These are phyloP conservation scores for Taphrina betulina DNA, from an alignment of 1,139 yeast genomes.

Conservation along the genomic window DNA sequence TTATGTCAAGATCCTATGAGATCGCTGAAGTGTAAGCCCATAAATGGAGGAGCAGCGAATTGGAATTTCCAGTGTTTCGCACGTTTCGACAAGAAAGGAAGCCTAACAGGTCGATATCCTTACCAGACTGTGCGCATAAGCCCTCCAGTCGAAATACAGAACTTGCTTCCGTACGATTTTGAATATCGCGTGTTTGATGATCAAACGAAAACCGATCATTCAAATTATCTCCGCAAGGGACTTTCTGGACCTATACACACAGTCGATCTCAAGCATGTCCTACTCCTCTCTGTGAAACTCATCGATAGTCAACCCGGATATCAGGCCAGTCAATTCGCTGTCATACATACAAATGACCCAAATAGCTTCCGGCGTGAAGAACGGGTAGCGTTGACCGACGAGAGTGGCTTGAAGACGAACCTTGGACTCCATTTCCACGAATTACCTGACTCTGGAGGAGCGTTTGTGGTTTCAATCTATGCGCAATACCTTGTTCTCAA, in stretches of 20 bases:
- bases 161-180: constrained; percentile 78
- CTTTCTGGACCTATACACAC: constrained; percentile 72
- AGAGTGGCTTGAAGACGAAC: constrained; percentile 66
- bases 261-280: constrained; percentile 67
- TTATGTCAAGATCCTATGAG: constrained; percentile 51
- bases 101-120: constrained; percentile 58
- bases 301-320: constrained; percentile 50
- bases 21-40: constrained; percentile 62
- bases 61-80: constrained; percentile 78
- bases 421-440: constrained; percentile 62
- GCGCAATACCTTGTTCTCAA: constrained; percentile 83
- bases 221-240: constrained; percentile 62
- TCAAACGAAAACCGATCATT: constrained; percentile 68
- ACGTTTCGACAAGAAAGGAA: constrained; percentile 54
- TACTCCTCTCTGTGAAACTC: constrained; percentile 72
- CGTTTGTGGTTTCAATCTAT: constrained; percentile 57
- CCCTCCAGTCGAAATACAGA: constrained; percentile 84
- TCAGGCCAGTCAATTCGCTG: constrained; percentile 71
- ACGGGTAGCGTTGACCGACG: constrained; percentile 51
- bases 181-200: constrained; percentile 76
- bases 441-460: constrained; percentile 40
- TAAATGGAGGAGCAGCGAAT: constrained; percentile 43
- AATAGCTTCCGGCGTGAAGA: constrained; percentile 59
- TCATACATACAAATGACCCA: constrained; percentile 60
- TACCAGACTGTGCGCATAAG: constrained; percentile 75